These are phyloP conservation scores for Pseudozyma flocculosa DNA, from an alignment of 1,284 basidiomycete genomes.

Conservation along the genomic window DNA sequence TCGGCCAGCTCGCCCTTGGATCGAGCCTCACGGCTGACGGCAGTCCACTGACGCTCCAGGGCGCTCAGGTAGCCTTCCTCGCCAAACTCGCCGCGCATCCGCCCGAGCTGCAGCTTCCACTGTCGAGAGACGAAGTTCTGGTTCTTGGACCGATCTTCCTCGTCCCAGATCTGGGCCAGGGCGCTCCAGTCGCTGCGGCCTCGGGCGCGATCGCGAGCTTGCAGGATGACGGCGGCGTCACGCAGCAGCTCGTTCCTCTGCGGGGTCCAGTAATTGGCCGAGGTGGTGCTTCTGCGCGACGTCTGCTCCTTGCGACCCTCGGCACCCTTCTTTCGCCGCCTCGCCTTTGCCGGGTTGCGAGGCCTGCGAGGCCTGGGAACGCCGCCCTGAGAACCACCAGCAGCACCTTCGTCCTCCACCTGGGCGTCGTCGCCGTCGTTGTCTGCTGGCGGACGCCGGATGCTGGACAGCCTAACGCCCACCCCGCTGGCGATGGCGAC, in stretches of 20 bases:
- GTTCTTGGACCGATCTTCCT: constrained; percentile 64
- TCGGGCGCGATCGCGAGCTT: constrained; percentile 69
- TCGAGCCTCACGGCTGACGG: constrained; percentile 72
- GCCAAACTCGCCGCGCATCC: constrained; percentile 67
- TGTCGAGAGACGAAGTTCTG: constrained; percentile 64
- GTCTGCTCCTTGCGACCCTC: background rate
- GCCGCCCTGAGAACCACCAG: too few species aligned
- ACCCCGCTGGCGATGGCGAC: constrained; percentile 17
- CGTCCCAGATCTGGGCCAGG: constrained; percentile 66
- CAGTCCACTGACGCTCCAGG: constrained; percentile 77
- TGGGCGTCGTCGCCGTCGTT: too few species aligned
- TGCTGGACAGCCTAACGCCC: constrained; percentile 9
- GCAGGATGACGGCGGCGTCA: constrained; percentile 78
- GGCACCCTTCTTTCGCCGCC: background rate
- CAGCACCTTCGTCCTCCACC: too few species aligned
- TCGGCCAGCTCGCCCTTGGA: constrained; percentile 72
- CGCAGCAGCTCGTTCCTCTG: constrained; percentile 83
- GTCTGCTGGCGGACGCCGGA: constrained; percentile 1
- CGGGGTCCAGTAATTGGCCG: constrained; percentile 66
- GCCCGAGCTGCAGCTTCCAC: constrained; percentile 61
- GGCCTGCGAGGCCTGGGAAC: background rate
- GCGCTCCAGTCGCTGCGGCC: constrained; percentile 70
- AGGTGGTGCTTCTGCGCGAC: background rate
- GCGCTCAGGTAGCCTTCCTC: constrained; percentile 74
- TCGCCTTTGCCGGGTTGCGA: too few species aligned